Base-by-base conservation (phyloP, 257 asterid species). In the Ocimum tenuiflorum region DNA sequence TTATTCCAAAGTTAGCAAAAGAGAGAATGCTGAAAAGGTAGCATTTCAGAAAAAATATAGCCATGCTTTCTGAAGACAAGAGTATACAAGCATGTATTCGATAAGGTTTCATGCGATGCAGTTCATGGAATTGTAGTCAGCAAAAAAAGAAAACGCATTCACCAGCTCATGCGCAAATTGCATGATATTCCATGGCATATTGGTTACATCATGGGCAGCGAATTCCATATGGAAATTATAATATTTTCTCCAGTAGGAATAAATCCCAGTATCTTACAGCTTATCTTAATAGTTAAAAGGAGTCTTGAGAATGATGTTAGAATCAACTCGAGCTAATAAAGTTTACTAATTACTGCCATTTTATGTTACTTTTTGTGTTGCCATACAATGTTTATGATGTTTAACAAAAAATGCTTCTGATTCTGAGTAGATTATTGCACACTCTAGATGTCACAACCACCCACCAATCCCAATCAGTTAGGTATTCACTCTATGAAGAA, bases 1-100 rank as follows among this genome's bases (percentile, higher is more conserved):
- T 79, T 83, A 82, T 89, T 89, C 95, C 80, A 80, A 82, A 76
- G 86, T 74, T 70, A 77, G 71, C 29, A 49, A 65, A 70, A 66
- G 52, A 70, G 74, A 74, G 75, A 80, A 82, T 74, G 74, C 55
- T 60, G 74, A 66, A 75, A 78, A 70, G 80, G 76, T 70, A 69
- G 71, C 73, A 67, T 72, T 71, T 68, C 57, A 48, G 36, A 41
- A 62, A 76, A 85, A 27, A 53, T 71, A 68, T 71, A 71, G 79
- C 71, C 72, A 52, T 80, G 73, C 82, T 80, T 80, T 81, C 63
- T 33, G 38, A 61, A 63, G 80, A 79, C 79, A 75, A 49, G 70
- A 53, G 68, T 66, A 63, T 72, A 59, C 73, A 74, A 74, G 57
- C 71, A 64, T 18, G 71, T 62, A 82, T 36, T 63, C 61, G 80